Evolutionary conservation across 352 stramenopile genomes (phyloP), one percentile per base, ranked within the genome.

Genomic region (Pythium biforme): DNA sequence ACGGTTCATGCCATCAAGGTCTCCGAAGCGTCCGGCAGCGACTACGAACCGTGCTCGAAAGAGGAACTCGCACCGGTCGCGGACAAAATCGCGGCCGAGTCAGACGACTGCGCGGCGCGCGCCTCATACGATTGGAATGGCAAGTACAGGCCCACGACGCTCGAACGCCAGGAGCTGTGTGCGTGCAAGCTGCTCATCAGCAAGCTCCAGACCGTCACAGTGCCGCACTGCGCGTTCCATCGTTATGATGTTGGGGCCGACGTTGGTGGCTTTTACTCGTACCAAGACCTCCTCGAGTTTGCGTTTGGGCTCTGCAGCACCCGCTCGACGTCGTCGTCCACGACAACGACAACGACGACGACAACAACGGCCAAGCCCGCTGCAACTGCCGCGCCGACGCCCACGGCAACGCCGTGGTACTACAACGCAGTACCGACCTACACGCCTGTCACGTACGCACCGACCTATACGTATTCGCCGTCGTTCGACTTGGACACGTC

Each of bases 381-480:
- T 22, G 5, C 12, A 22, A 10, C 19, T 22, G 7, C 4, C 19
- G 7, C 39, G 39, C 39, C 39, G 9, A 48, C 20, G 19, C 8
- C 17, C 6, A 27, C 41, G 4, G 6, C 5, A 4, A 45, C 39
- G 39, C 39, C 39, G 39, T 45, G 5, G 39, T 45, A 34, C 29
- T 34, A 34, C 29, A 10, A 34, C 33, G 2, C 2, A 3, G 19
- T 19, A 6, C 33, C 39, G n/a, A 58, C 51, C 1, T 58, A 48
- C 39, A 20, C 50, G n/a, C 50, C 50, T 0, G 20, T 33, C n/a
- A 56, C 50, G 17, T 56, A 46, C 50, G 23, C 51, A 33, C 34
- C 46, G 14, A 34, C 34, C 51, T 45, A 45, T 9, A 58, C 51
- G 14, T 48, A 48, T 15, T 40, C 47, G 15, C 47, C 47, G 15